Conservation (phyloP, 2,329 filamentous ascomycete genomes). For the Alternaria panax region DNA sequence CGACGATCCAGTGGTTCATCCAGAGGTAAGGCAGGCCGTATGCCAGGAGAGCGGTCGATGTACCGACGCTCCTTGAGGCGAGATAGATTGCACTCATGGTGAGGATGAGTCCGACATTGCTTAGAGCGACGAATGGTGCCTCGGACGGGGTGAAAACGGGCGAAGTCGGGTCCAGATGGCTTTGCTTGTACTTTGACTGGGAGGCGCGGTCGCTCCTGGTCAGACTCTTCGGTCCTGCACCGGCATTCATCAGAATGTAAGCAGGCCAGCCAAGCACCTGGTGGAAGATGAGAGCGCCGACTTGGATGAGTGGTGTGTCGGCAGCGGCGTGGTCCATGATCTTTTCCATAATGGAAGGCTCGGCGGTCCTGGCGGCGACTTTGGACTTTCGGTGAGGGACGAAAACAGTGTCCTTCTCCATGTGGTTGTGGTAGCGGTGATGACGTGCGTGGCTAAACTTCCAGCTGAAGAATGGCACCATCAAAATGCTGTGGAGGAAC, state of each 20-base stretch:
- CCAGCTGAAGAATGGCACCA: conserved; percentile 69
- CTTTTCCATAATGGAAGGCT: conserved; percentile 20
- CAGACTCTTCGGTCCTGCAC: conserved; percentile 30
- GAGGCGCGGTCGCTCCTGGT: conserved; percentile 15
- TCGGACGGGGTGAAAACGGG: conserved; percentile 27
- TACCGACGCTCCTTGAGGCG: conserved; percentile 62
- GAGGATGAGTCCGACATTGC: conserved; percentile 27
- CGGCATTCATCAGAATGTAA: conserved; percentile 67
- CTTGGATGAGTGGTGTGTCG: conserved; percentile 66
- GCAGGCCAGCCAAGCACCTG: conserved; percentile 71
- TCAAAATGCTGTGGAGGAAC: conserved; percentile 68
- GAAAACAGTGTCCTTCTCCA: conserved; percentile 40
- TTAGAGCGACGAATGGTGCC: conserved; percentile 26
- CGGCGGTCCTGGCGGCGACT: conserved; percentile 5
- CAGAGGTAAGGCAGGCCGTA: conserved; percentile 72
- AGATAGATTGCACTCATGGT: conserved; percentile 58
- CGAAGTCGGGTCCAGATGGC: conserved; percentile 29
- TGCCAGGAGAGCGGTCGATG: conserved; percentile 64
- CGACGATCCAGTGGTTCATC: conserved; percentile 75
- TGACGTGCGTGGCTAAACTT: conserved; percentile 16
- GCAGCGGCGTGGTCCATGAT: conserved; percentile 56
- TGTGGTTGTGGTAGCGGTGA: conserved; percentile 15
- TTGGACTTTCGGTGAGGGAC: conserved; percentile 40
- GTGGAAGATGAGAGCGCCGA: conserved; percentile 65
- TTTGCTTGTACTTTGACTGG: conserved; percentile 27